phyloP scores from a whole-genome alignment of 1,284 basidiomycete genomes.

The Rhodotorula mucilaginosa region DNA sequence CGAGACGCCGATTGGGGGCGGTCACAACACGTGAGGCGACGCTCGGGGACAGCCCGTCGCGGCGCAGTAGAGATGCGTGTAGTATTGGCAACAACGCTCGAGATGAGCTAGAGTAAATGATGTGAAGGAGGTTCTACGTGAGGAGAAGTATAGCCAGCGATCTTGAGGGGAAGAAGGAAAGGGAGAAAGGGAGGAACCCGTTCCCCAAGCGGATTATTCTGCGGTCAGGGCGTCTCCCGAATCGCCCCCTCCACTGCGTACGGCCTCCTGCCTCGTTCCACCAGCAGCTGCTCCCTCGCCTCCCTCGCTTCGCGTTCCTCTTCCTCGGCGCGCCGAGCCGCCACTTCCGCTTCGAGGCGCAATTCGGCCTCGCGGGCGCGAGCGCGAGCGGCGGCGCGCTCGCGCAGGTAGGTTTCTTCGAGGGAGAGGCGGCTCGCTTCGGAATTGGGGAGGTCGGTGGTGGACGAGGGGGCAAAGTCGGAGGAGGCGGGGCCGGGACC shows the following conservation, averaged over 20 bases:
- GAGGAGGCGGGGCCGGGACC: neutral
- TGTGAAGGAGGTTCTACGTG: too few relatives aligned
- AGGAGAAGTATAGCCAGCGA: too few relatives aligned
- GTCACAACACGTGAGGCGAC: neutral
- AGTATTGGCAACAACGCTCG: neutral
- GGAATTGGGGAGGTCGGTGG: neutral
- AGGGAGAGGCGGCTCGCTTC: slow-evolving; percentile 3
- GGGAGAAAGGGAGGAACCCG: too few relatives aligned
- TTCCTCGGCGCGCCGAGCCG: neutral
- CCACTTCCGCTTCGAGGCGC: neutral
- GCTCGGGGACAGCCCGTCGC: neutral
- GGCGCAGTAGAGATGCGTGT: neutral
- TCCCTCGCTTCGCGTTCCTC: slow-evolving; percentile 15
- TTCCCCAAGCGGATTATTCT: too few relatives aligned
- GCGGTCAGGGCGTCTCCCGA: too few relatives aligned
- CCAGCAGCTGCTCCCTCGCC: slow-evolving; percentile 9
- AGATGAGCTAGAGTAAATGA: too few relatives aligned
- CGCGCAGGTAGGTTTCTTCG: neutral
- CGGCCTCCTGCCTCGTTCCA: slow-evolving; percentile 5
- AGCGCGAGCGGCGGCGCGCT: neutral
- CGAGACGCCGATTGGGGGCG: neutral
- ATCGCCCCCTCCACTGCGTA: neutral
- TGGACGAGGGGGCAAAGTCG: neutral
- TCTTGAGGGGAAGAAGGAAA: too few relatives aligned
- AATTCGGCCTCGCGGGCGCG: neutral